Conservation (phyloP, 441 rosid species). For the Hypseocharis bilobata region DNA sequence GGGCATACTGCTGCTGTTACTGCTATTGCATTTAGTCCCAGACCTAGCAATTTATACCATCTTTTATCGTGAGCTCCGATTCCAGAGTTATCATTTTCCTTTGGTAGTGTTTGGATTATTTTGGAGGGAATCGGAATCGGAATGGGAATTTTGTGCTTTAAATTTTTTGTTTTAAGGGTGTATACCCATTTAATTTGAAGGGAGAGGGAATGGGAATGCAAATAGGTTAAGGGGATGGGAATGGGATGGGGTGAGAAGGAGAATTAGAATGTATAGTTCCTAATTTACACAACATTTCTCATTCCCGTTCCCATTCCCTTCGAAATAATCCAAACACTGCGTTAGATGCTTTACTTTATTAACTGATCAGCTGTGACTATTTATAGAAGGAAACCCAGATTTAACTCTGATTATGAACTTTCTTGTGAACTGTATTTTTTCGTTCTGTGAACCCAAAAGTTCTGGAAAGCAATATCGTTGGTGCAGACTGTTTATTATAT, state of each 20-base stretch:
- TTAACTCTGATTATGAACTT: conserved; percentile 13
- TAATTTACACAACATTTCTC: no score
- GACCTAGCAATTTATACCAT: conserved; percentile 67
- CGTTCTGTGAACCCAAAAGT: neutral
- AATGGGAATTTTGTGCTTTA: no score
- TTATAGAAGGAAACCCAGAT: conserved; percentile 1
- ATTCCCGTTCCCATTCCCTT: no score
- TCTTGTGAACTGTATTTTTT: conserved; percentile 14
- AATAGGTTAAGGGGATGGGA: no score
- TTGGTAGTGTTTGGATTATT: conserved; percentile 15
- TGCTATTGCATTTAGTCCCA: conserved; percentile 93
- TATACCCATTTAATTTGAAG: no score
- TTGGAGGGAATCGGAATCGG: no score
- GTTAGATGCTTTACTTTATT: neutral
- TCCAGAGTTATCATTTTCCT: conserved; percentile 18
- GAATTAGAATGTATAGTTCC: no score
- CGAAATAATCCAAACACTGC: no score
- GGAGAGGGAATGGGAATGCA: no score
- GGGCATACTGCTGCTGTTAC: conserved; percentile 97
- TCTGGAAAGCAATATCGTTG: conserved; percentile 10
- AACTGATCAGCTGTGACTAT: conserved; percentile 11
- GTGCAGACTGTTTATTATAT: conserved; percentile 7
- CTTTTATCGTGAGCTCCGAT: conserved; percentile 81
- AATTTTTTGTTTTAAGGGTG: no score
- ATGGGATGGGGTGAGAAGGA: no score